These are phyloP conservation scores for Aspergillus felis DNA, from an alignment of 2,329 filamentous ascomycete species.

Conservation along the genomic window DNA sequence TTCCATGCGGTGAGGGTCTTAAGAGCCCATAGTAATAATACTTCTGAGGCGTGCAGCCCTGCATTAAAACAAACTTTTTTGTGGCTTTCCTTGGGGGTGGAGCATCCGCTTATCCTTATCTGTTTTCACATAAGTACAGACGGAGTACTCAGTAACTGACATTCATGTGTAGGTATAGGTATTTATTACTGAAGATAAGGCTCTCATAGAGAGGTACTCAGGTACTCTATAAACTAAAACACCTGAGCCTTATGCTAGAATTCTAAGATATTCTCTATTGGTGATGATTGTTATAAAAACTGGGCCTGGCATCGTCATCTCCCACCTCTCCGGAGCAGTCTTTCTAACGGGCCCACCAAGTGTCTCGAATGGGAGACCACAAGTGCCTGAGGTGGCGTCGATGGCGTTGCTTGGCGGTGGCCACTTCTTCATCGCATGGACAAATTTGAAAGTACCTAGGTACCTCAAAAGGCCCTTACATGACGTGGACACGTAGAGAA, in stretches of 20 bases:
- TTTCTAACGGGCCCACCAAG: neutral
- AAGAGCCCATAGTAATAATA: no score
- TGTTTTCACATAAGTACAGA: neutral
- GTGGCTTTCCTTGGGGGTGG: neutral
- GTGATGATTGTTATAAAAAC: neutral
- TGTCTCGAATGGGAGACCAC: neutral
- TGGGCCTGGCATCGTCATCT: neutral
- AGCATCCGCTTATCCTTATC: neutral
- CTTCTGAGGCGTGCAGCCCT: neutral
- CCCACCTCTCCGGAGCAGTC: no score
- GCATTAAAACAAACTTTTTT: neutral
- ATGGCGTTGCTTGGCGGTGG: constrained; percentile 10
- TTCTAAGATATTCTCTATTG: neutral
- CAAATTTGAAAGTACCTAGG: no score
- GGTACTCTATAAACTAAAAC: neutral
- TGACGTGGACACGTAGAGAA: neutral
- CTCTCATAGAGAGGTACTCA: no score
- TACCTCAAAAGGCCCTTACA: neutral
- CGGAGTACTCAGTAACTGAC: no score
- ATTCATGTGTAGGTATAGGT: no score
- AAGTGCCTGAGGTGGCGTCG: constrained; percentile 6
- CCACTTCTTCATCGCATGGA: neutral
- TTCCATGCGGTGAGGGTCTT: no score
- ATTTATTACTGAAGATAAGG: neutral
- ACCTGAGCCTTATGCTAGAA: neutral